These are phyloP conservation scores for Mycena sanguinolenta DNA, from an alignment of 768 basidiomycete genomes.

Conservation along the genomic window DNA sequence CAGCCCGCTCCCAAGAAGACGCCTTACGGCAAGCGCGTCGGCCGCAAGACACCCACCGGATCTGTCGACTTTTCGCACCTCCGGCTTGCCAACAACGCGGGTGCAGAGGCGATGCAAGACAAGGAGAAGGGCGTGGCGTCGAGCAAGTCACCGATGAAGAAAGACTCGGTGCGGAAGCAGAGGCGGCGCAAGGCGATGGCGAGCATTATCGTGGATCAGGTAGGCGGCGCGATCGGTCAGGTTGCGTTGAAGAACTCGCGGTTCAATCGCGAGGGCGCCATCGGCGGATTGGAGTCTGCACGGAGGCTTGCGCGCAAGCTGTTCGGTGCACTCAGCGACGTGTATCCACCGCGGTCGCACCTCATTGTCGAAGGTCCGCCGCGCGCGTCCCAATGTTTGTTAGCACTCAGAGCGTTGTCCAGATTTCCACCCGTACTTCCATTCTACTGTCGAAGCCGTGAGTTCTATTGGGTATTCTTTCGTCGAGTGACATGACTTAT, in stretches of 20 bases:
- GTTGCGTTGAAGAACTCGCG: constrained; percentile 77
- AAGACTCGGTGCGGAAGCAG: constrained; percentile 51
- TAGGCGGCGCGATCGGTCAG: constrained; percentile 77
- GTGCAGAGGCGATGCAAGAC: neutral
- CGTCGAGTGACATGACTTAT: neutral
- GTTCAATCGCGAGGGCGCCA: constrained; percentile 66
- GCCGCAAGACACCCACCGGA: constrained; percentile 56
- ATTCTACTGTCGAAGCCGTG: constrained; percentile 78
- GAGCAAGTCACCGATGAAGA: constrained; percentile 36
- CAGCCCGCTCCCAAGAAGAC: constrained; percentile 60
- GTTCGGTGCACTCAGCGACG: constrained; percentile 72
- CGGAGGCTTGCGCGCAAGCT: constrained; percentile 77
- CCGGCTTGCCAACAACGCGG: constrained; percentile 10
- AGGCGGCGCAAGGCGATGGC: constrained; percentile 67
- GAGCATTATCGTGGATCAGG: constrained; percentile 78
- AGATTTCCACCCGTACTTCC: constrained; percentile 88
- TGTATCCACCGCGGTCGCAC: constrained; percentile 70
- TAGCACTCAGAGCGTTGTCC: constrained; percentile 2
- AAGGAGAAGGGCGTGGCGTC: neutral
- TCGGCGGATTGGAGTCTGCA: constrained; percentile 73
- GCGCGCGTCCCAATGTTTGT: neutral
- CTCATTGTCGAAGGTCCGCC: constrained; percentile 74
- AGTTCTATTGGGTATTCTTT: constrained; percentile 37
- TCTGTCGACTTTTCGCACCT: constrained; percentile 54
- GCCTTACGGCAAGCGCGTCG: constrained; percentile 56